These are phyloP conservation scores for Achlya hypogyna DNA, from an alignment of 352 stramenopile genomes.

Conservation along the genomic window DNA sequence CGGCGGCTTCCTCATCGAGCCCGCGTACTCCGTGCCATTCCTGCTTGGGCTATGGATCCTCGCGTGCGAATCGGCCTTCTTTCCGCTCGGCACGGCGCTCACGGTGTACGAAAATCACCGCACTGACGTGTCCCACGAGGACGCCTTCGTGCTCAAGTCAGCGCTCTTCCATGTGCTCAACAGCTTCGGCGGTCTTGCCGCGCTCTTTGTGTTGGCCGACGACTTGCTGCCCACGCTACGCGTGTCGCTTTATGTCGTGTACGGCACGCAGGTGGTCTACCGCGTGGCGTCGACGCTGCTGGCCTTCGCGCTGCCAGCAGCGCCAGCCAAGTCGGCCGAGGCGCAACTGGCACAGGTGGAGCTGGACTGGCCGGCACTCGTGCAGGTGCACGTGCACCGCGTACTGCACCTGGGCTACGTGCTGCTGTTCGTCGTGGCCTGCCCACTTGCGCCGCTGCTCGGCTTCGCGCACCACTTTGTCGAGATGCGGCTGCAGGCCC, in stretches of 20 bases:
- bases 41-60: constrained; percentile 72
- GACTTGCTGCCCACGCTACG: background rate
- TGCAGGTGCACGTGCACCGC: constrained; percentile 1
- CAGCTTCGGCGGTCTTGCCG: constrained; percentile 66
- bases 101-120: constrained; percentile 92
- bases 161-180: constrained; percentile 94
- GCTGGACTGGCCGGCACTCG: background rate
- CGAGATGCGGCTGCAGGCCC: constrained; percentile 86
- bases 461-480: constrained; percentile 89
- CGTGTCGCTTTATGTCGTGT: constrained; percentile 11
- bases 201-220: constrained; percentile 47
- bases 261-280: constrained; percentile 1
- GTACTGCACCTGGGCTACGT: constrained; percentile 84
- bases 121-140: constrained; percentile 82
- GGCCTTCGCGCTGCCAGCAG: background rate
- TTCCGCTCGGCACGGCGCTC: constrained; percentile 73
- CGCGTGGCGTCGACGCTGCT: background rate
- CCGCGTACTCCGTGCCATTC: constrained; percentile 54
- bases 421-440: constrained; percentile 88
- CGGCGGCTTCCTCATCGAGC: constrained; percentile 39
- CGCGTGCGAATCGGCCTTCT: constrained; percentile 88
- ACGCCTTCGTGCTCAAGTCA: constrained; percentile 90
- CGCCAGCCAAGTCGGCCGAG: background rate
- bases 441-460: constrained; percentile 87
- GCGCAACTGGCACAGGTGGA: constrained; percentile 5